A percentile compares a stretch with the other conserved stretches of the same genome.
Evolutionary conservation across 805 yeast species (phyloP).

Genomic region (Candida krabiensis): DNA sequence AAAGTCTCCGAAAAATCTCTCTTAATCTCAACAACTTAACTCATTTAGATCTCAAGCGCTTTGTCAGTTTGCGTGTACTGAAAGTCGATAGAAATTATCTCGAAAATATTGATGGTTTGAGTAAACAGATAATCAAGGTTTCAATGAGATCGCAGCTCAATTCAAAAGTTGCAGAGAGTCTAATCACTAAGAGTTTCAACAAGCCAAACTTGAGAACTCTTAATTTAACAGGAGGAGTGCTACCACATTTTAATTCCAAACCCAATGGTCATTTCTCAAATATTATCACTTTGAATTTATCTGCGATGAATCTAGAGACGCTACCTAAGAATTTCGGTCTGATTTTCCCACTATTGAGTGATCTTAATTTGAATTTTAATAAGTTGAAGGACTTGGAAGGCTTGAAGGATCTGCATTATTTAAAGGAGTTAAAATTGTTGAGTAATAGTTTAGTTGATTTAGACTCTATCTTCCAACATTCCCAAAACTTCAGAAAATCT

Average conservation of each 20-base stretch:
- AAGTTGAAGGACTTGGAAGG: conserved; percentile 36
- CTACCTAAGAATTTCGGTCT: conserved; percentile 39
- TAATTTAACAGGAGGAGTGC: conserved; percentile 34
- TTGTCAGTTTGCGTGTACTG: conserved; percentile 42
- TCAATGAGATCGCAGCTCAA: conserved; percentile 39
- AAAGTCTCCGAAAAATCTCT: conserved; percentile 37
- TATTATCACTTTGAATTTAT: conserved; percentile 40
- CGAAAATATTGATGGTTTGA: conserved; percentile 27
- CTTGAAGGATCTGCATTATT: conserved; percentile 34
- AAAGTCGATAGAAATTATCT: conserved; percentile 44
- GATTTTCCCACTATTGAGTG: conserved; percentile 46
- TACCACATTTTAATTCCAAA: conserved; percentile 7
- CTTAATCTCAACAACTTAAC: conserved; percentile 39
- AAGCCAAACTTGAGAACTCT: conserved; percentile 32
- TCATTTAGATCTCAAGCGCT: conserved; percentile 32
- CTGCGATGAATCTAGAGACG: conserved; percentile 44
- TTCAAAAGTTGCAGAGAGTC: conserved; percentile 21
- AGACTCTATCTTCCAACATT: conserved; percentile 32
- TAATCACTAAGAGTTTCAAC: conserved; percentile 17
- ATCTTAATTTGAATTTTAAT: conserved; percentile 53
- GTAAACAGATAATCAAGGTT: conserved; percentile 40
- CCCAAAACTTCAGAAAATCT: conserved; percentile 30
- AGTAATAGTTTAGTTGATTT: conserved; percentile 44
- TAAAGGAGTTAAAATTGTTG: conserved; percentile 42
- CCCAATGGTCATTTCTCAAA: conserved; percentile 26